Evolutionary conservation across 805 yeast genomes (phyloP).

Genomic region (Ogataea nitratoaversa): DNA sequence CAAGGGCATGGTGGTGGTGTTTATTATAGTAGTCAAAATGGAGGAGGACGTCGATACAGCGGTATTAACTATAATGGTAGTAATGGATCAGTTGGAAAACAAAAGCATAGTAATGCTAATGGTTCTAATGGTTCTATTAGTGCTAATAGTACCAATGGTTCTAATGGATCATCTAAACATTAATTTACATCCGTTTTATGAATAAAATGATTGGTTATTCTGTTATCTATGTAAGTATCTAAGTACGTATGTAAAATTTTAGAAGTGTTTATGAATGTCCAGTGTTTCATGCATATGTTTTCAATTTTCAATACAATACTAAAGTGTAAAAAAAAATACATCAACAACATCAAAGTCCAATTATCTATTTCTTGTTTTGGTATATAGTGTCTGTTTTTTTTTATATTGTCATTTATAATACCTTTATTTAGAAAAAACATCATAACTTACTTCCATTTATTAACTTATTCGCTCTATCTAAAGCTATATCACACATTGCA

Average conservation of each 20-base stretch:
- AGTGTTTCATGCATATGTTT: no score
- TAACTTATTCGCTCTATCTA: conserved; percentile 61
- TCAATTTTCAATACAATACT: no score
- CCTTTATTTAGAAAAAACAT: no score
- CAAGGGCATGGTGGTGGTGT: no score
- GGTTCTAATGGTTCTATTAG: background rate
- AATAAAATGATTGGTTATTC: no score
- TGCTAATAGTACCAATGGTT: background rate
- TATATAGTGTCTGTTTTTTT: no score
- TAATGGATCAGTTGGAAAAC: conserved; percentile 3
- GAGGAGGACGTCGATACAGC: conserved; percentile 3
- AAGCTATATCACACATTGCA: conserved; percentile 91
- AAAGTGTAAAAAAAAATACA: no score
- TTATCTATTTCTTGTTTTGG: no score
- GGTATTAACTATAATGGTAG: conserved; percentile 3
- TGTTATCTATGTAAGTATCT: background rate
- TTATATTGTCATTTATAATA: no score
- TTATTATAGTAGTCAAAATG: background rate
- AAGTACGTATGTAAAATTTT: background rate
- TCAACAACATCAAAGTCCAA: no score
- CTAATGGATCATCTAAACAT: background rate
- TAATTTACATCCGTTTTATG: no score
- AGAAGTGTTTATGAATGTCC: no score
- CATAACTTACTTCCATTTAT: conserved; percentile 29
- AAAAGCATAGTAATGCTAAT: conserved; percentile 4